Conservation (phyloP, 116 monocot species). For the Iris pallida region DNA sequence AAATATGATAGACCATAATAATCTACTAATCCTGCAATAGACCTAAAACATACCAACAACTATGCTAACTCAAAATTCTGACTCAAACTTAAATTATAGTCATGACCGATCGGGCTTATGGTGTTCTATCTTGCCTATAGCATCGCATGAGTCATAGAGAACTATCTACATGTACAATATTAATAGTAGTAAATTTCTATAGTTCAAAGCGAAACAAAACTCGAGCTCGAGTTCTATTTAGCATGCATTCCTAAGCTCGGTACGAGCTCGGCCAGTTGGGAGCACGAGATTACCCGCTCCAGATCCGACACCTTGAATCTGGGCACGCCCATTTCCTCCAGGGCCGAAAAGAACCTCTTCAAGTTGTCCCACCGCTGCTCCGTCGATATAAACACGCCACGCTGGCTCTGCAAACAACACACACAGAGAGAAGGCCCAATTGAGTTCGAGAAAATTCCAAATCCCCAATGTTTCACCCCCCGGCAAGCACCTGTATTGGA, state of each 20-base stretch:
- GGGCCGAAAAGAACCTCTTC: conserved; percentile 45
- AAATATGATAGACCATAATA: no score
- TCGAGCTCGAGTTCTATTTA: neutral
- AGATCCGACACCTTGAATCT: conserved; percentile 51
- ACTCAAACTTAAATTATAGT: no score
- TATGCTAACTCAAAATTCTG: no score
- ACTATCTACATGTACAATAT: neutral
- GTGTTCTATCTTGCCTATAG: neutral
- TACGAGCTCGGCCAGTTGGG: no score
- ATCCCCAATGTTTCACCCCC: neutral
- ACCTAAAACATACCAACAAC: no score
- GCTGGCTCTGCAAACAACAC: conserved; percentile 29
- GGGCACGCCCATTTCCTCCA: conserved; percentile 59
- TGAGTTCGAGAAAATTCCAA: neutral
- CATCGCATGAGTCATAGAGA: neutral
- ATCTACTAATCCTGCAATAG: no score
- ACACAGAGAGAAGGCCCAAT: neutral
- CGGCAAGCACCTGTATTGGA: conserved; percentile 10
- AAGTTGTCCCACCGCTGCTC: conserved; percentile 37
- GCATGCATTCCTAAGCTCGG: neutral
- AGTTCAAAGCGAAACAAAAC: neutral
- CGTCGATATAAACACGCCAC: conserved; percentile 29
- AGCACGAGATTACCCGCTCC: conserved; percentile 44
- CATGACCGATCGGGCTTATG: no score
- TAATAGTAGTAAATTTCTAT: neutral